These are phyloP conservation scores for Suillus sp. DNA, from an alignment of 768 basidiomycete species.

Conservation along the genomic window DNA sequence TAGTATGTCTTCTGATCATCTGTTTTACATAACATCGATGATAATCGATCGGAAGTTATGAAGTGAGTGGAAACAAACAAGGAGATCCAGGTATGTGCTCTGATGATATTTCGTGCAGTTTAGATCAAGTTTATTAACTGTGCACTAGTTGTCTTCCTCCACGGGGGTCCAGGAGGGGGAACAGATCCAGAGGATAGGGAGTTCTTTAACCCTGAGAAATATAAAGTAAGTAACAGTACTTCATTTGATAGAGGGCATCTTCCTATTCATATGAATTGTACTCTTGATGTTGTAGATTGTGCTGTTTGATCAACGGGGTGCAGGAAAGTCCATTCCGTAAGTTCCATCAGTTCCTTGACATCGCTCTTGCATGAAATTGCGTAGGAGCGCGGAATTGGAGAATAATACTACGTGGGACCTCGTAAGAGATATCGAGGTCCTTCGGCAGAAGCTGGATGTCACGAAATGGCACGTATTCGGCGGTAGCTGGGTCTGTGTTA, in stretches of 20 bases:
- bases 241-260: not conserved
- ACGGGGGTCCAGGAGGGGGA: constrained; percentile 87
- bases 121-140: constrained; percentile 2
- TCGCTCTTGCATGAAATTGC: constrained; percentile 14
- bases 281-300: constrained; percentile 55
- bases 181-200: constrained; percentile 63
- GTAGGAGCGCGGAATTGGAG: constrained; percentile 69
- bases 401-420: constrained; percentile 96
- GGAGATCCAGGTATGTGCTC: constrained; percentile 63
- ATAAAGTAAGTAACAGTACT: constrained; percentile 60
- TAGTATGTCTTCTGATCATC: constrained; percentile 51
- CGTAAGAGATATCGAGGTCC: constrained; percentile 84
- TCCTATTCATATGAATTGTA: constrained; percentile 8
- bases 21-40: constrained; percentile 4
- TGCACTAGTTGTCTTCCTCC: constrained; percentile 70
- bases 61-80: constrained; percentile 75
- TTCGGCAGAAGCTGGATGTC: constrained; percentile 73
- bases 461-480: constrained; percentile 96
- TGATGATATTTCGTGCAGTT: constrained; percentile 5
- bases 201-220: constrained; percentile 85
- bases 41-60: constrained; percentile 55
- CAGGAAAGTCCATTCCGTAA: constrained; percentile 85
- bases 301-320: constrained; percentile 87
- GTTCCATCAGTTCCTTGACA: constrained; percentile 26
- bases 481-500: constrained; percentile 77